Percentiles rank a stretch among this genome's conserved stretches.
Conservation (phyloP, 306 rosid species). For the Vachellia collinsii region DNA sequence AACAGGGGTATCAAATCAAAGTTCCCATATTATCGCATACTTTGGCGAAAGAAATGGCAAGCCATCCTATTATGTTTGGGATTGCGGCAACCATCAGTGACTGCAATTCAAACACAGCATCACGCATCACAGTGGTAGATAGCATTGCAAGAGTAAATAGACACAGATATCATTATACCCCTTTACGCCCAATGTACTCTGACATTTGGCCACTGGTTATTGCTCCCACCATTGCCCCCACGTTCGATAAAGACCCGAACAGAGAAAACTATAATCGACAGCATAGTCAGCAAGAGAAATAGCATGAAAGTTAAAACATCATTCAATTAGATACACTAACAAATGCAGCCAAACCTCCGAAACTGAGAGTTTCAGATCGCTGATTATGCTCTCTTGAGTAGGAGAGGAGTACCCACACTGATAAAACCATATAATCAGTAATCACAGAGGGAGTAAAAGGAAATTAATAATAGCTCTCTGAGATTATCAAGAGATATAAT, state of each 20-base stretch:
- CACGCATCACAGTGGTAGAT: background rate
- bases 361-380: slow-evolving; percentile 66
- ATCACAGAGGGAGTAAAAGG: background rate
- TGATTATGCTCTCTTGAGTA: slow-evolving; percentile 61
- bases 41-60: slow-evolving; percentile 72
- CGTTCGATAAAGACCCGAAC: slow-evolving; percentile 74
- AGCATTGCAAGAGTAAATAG: background rate
- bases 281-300: slow-evolving; percentile 10
- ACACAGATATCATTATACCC: slow-evolving; percentile 49
- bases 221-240: slow-evolving; percentile 92
- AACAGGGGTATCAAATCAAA: slow-evolving; percentile 10
- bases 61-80: slow-evolving; percentile 82
- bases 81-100: slow-evolving; percentile 76
- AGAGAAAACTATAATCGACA: slow-evolving; percentile 59
- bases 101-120: slow-evolving; percentile 51
- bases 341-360: slow-evolving; percentile 60
- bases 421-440: background rate
- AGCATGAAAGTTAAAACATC: background rate
- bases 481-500: background rate
- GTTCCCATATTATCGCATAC: slow-evolving; percentile 42
- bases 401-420: slow-evolving; percentile 90
- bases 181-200: slow-evolving; percentile 79
- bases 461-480: background rate
- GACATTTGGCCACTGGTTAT: slow-evolving; percentile 80
- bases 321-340: background rate